Conservation (phyloP, 768 basidiomycete genomes). For the Tubosaeta sp. region DNA sequence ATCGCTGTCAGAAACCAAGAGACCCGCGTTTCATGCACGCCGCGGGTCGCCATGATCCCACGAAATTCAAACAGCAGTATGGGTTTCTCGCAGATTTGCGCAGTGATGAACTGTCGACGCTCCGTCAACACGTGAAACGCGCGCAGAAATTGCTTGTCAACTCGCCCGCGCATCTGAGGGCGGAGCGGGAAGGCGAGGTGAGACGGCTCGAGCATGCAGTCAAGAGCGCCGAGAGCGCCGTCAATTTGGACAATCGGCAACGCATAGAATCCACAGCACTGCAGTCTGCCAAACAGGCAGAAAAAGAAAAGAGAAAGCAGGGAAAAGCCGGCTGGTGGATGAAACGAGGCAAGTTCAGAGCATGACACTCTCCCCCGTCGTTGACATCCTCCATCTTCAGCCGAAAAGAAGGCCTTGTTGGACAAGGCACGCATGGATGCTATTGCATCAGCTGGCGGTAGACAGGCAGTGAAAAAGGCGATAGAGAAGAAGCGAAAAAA, state of each 20-base stretch:
- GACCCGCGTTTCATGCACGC: slow-evolving; percentile 84
- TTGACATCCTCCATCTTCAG: slow-evolving; percentile 36
- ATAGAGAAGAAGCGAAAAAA: slow-evolving; percentile 90
- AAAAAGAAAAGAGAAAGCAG: slow-evolving; percentile 54
- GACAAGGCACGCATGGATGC: slow-evolving; percentile 76
- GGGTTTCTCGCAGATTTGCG: slow-evolving; percentile 69
- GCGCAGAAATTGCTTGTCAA: slow-evolving; percentile 61
- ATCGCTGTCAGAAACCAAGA: slow-evolving; percentile 54
- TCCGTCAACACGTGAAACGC: slow-evolving; percentile 62
- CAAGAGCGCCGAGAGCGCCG: slow-evolving; percentile 71
- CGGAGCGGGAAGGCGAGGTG: slow-evolving; percentile 65
- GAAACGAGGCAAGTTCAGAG: slow-evolving; percentile 61
- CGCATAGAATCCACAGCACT: slow-evolving; percentile 70
- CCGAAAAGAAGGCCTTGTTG: slow-evolving; percentile 72
- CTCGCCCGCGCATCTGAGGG: slow-evolving; percentile 56
- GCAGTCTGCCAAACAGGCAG: slow-evolving; percentile 39
- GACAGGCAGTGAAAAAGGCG: slow-evolving; percentile 76
- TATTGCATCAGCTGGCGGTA: slow-evolving; percentile 71
- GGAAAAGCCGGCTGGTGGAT: slow-evolving; percentile 86
- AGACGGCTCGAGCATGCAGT: slow-evolving; percentile 65
- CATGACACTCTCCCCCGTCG: background rate
- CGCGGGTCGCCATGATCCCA: slow-evolving; percentile 60
- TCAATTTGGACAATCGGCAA: slow-evolving; percentile 69
- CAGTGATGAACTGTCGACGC: slow-evolving; percentile 54
- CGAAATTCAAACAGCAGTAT: slow-evolving; percentile 69